Evolutionary conservation across 768 basidiomycete genomes (phyloP).

Genomic region (Suillus clintonianus): DNA sequence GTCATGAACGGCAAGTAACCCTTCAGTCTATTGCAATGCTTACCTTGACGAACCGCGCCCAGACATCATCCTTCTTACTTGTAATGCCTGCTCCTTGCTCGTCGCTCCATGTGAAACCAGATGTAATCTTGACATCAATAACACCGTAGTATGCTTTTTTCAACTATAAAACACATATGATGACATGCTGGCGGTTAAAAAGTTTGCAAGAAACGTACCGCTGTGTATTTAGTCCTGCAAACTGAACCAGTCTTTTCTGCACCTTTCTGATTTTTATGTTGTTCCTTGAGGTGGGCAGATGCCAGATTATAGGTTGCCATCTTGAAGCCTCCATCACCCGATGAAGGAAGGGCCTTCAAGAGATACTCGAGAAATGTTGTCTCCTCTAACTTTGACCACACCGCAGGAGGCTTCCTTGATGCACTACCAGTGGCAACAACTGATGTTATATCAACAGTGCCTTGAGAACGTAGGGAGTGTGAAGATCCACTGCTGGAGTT

Average conservation of each 20-base stretch:
- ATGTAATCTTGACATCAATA: neutral
- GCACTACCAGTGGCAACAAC: no score
- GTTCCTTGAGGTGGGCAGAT: neutral
- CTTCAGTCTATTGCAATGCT: no score
- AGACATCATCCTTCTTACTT: no score
- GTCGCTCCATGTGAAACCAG: neutral
- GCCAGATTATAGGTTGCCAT: conserved; percentile 15
- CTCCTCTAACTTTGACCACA: no score
- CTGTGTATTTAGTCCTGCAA: conserved; percentile 21
- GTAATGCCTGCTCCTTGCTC: neutral
- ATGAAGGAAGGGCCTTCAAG: neutral
- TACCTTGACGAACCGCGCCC: no score
- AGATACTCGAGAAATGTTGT: no score
- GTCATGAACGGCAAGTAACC: no score
- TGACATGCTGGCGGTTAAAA: neutral
- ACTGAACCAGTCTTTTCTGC: conserved; percentile 16
- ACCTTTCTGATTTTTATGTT: conserved; percentile 10
- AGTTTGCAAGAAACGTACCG: conserved; percentile 8
- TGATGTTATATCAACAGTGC: neutral
- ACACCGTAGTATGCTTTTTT: neutral
- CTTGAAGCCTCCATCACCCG: conserved; percentile 20
- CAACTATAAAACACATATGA: neutral
- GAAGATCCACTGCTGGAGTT: neutral
- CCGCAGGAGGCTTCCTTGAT: no score
- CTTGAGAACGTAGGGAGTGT: neutral